Conservation (phyloP, 1,139 yeast genomes). For the Yamadazyma dushanensis region DNA sequence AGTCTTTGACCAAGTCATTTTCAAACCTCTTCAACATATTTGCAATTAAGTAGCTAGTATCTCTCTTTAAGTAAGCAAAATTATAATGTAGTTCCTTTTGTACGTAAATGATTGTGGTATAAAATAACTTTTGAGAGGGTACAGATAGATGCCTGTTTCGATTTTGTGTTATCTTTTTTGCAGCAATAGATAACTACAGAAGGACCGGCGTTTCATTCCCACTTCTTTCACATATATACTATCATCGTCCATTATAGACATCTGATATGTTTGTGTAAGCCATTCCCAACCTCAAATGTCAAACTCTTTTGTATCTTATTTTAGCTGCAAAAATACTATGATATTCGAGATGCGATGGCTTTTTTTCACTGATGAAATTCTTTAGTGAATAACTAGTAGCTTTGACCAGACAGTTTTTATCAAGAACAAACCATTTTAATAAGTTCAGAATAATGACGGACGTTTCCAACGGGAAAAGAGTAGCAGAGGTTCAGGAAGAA, state of each 20-base stretch:
- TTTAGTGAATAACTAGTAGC: conserved; percentile 9
- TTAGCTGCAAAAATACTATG: too few relatives aligned
- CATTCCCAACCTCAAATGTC: too few relatives aligned
- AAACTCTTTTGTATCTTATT: too few relatives aligned
- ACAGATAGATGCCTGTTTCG: not conserved
- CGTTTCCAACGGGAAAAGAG: conserved; percentile 6
- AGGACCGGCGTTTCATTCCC: too few relatives aligned
- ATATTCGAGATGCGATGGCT: conserved; percentile 4
- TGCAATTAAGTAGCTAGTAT: too few relatives aligned
- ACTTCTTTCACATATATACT: too few relatives aligned
- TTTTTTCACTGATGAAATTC: conserved; percentile 10
- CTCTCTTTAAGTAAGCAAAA: too few relatives aligned
- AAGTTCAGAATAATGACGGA: conserved; percentile 2
- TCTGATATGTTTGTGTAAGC: too few relatives aligned
- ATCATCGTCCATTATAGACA: too few relatives aligned
- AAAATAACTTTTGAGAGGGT: too few relatives aligned
- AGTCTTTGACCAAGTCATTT: not conserved
- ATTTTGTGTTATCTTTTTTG: conserved; percentile 2
- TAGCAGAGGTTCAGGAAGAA: conserved; percentile 4
- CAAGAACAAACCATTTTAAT: not conserved
- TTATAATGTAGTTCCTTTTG: too few relatives aligned
- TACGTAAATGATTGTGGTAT: too few relatives aligned
- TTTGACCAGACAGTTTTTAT: conserved; percentile 5
- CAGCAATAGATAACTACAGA: conserved; percentile 2
- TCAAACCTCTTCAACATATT: conserved; percentile 1